Evolutionary conservation across 257 asterid genomes (phyloP), one percentile per base, ranked within the genome.

Genomic region (Solanum corneliomulleri): DNA sequence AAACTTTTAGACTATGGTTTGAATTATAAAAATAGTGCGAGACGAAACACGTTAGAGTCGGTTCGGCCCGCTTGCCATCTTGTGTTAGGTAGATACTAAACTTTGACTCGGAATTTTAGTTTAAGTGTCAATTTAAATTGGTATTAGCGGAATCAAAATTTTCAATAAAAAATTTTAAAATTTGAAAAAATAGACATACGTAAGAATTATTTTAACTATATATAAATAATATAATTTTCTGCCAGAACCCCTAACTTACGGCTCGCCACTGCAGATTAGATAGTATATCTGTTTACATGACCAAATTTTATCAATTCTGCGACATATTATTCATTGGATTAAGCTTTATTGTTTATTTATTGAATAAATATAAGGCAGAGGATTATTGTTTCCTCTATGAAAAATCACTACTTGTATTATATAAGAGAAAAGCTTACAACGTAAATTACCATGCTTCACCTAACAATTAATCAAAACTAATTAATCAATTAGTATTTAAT

Each of bases 111-210:
- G 0, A 58, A 58, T 12, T 21, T 58, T 58, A 58, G 13, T 21
- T 60, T 21, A 60, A 21, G 27, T 21, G 27, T 5, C n/a, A 60
- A 58, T 60, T 13, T 27, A 23, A 13, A 47, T 1, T 37, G 6
- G 1, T 0, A 37, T 1, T 37, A 5, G 1, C 39, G 39, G 2
- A 37, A 6, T 6, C 0, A 37, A 37, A 37, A 37, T 1, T 37
- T 37, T 37, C 1, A 5, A 37, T 37, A 37, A 1, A 5, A 37
- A 37, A 1, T 0, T 35, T 5, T 6, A 35, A 4, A 35, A 35
- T 35, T 35, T 35, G 39, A 35, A 35, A 35, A 35, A 35, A 33
- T 33, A 33, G 35, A 33, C 35, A 33, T 3, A 31, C 0, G 4
- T 33, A 33, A 3, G 1, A 33, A 33, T 33, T 33, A 33, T 33